These are phyloP conservation scores for Psilocybe sp. DNA, from an alignment of 768 basidiomycete species.

Conservation along the genomic window DNA sequence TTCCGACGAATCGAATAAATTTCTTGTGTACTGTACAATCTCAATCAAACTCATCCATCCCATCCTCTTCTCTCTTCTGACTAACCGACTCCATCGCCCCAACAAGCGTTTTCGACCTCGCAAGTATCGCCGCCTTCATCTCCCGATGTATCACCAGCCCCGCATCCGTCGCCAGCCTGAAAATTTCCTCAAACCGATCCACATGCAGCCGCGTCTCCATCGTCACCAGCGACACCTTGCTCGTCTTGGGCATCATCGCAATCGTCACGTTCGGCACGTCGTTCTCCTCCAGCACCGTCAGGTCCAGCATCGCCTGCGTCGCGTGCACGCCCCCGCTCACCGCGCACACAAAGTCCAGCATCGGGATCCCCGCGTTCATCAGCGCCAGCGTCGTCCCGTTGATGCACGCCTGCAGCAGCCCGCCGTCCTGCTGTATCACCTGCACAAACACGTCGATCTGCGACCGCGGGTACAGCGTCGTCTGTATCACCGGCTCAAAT, in stretches of 20 bases:
- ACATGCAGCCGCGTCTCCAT: slow-evolving; percentile 95
- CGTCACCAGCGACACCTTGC: slow-evolving; percentile 81
- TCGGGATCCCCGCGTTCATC: slow-evolving; percentile 84
- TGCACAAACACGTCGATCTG: slow-evolving; percentile 94
- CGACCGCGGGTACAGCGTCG: slow-evolving; percentile 87
- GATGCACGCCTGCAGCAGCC: slow-evolving; percentile 85
- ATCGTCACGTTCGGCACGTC: slow-evolving; percentile 88
- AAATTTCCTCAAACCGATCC: slow-evolving; percentile 88
- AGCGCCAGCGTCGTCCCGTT: slow-evolving; percentile 95
- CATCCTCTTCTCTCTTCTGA: slow-evolving; percentile 28
- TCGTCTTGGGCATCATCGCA: slow-evolving; percentile 85
- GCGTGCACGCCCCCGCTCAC: slow-evolving; percentile 86
- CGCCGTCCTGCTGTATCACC: slow-evolving; percentile 92
- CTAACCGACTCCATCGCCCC: slow-evolving; percentile 53
- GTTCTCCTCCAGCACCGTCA: slow-evolving; percentile 86
- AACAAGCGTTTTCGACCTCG: slow-evolving; percentile 60
- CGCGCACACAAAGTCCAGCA: slow-evolving; percentile 89
- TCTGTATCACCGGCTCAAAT: slow-evolving; percentile 93
- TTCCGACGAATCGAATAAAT: slow-evolving; percentile 58
- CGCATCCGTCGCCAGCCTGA: slow-evolving; percentile 75
- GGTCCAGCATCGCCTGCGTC: slow-evolving; percentile 78
- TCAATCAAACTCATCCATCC: slow-evolving; percentile 32
- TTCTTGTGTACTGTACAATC: slow-evolving; percentile 7
- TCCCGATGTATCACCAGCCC: slow-evolving; percentile 76
- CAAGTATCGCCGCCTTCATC: slow-evolving; percentile 73